These are phyloP conservation scores for Hermanozyma aechmeae DNA, from an alignment of 805 yeast genomes.

Conservation along the genomic window DNA sequence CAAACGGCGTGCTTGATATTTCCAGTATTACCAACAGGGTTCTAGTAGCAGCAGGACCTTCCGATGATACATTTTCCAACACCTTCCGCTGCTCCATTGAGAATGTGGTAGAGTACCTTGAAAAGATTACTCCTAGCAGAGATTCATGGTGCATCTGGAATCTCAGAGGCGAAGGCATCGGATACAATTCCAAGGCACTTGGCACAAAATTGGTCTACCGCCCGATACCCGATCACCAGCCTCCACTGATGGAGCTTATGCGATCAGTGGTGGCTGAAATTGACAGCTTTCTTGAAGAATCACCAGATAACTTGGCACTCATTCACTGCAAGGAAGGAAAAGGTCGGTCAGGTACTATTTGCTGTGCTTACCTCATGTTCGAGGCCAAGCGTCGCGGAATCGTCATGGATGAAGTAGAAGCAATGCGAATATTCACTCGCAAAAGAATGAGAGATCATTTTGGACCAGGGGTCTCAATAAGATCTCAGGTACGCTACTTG, in stretches of 20 bases:
- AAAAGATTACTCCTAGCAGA: no score
- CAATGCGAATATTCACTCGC: slow-evolving; percentile 33
- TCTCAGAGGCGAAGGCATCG: slow-evolving; percentile 49
- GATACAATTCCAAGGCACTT: slow-evolving; percentile 10
- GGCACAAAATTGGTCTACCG: slow-evolving; percentile 18
- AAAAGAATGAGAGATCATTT: slow-evolving; percentile 48
- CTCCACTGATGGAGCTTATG: slow-evolving; percentile 56
- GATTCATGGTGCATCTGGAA: slow-evolving; percentile 67
- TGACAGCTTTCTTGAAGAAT: slow-evolving; percentile 24
- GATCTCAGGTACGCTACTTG: slow-evolving; percentile 60
- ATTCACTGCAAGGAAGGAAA: slow-evolving; percentile 89
- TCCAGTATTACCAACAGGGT: no score
- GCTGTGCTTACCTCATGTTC: slow-evolving; percentile 62
- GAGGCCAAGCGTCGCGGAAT: slow-evolving; percentile 6
- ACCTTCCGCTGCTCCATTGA: no score
- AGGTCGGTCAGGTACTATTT: slow-evolving; percentile 79
- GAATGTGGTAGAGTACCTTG: no score
- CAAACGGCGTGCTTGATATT: no score
- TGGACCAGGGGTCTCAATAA: slow-evolving; percentile 62
- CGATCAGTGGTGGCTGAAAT: slow-evolving; percentile 37
- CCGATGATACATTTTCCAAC: no score
- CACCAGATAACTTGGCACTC: slow-evolving; percentile 43
- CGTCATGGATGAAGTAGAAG: slow-evolving; percentile 33
- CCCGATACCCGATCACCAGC: slow-evolving; percentile 73
- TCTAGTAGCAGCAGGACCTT: no score